Percentiles rank a stretch among this genome's conserved stretches.
These are phyloP conservation scores for Mycena kentingensis DNA, from an alignment of 768 basidiomycete genomes.

Conservation along the genomic window DNA sequence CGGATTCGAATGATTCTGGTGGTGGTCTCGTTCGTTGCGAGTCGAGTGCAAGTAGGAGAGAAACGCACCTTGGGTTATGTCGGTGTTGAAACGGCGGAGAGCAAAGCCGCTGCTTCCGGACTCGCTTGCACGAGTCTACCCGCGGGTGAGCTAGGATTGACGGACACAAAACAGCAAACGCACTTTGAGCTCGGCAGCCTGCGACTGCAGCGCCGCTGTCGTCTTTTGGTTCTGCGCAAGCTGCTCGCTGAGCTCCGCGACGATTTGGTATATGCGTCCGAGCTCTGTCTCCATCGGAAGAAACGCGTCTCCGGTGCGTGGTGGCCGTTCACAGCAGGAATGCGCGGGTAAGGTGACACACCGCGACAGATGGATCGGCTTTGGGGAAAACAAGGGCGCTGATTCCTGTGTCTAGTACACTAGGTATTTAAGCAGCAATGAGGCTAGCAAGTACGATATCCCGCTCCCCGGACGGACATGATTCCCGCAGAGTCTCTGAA, in stretches of 20 bases:
- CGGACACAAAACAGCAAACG: slow-evolving; percentile 14
- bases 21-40: slow-evolving; percentile 39
- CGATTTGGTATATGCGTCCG: slow-evolving; percentile 73
- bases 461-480: too few relatives aligned
- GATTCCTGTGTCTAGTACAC: background rate
- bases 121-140: slow-evolving; percentile 76
- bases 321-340: background rate
- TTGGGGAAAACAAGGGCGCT: background rate
- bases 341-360: background rate
- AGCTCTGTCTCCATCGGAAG: slow-evolving; percentile 66
- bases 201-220: slow-evolving; percentile 63
- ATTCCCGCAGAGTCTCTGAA: slow-evolving; percentile 16
- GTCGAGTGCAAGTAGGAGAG: slow-evolving; percentile 7
- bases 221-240: slow-evolving; percentile 81
- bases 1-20: slow-evolving; percentile 88
- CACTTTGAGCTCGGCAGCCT: slow-evolving; percentile 77
- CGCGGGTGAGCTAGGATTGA: slow-evolving; percentile 12
- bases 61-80: slow-evolving; percentile 75
- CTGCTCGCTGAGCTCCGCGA: slow-evolving; percentile 82
- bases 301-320: background rate
- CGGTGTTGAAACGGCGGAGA: slow-evolving; percentile 82
- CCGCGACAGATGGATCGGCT: too few relatives aligned
- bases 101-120: slow-evolving; percentile 74
- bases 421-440: background rate
- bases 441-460: slow-evolving; percentile 2